Percentiles rank a stretch among this genome's conserved stretches.
Evolutionary conservation across 805 yeast species (phyloP).

Genomic region (Candida multigemmis): DNA sequence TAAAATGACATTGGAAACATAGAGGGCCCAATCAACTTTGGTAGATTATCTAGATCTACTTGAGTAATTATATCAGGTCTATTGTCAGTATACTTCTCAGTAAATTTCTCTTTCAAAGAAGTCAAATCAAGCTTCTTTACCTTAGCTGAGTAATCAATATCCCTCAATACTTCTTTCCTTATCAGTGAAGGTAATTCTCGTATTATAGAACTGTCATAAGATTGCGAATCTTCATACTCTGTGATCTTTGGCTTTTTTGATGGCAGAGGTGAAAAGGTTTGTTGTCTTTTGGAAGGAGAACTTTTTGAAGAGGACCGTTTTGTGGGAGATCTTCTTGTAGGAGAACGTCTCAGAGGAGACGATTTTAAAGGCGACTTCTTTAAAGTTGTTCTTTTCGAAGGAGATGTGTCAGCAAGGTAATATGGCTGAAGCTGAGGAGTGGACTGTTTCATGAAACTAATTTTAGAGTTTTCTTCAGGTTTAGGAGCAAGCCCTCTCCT

Average conservation of each 20-base stretch:
- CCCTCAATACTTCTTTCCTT: conserved; percentile 25
- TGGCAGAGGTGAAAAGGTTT: conserved; percentile 8
- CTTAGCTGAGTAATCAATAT: conserved; percentile 19
- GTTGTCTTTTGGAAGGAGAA: conserved; percentile 5
- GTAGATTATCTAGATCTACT: no score
- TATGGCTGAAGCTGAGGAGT: no score
- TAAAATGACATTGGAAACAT: conserved; percentile 8
- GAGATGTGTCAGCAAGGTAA: no score
- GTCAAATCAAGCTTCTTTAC: conserved; percentile 14
- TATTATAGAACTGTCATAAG: conserved; percentile 27
- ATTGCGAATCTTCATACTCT: conserved; percentile 10
- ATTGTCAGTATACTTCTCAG: conserved; percentile 4
- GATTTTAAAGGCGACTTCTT: no score
- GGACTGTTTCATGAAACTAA: neutral
- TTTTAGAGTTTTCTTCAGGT: neutral
- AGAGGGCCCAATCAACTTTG: no score
- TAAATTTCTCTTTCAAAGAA: conserved; percentile 18
- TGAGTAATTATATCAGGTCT: conserved; percentile 2
- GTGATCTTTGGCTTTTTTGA: conserved; percentile 3
- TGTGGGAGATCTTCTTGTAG: conserved; percentile 16
- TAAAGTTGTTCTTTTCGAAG: conserved; percentile 8
- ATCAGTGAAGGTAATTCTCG: conserved; percentile 30
- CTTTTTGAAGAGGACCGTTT: conserved; percentile 8
- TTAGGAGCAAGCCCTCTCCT: conserved; percentile 36
- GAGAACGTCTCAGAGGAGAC: no score